A percentile compares a stretch with the other conserved stretches of the same genome.
These are phyloP conservation scores for Lasiosphaeria miniovina DNA, from an alignment of 495 filamentous ascomycete genomes.

Conservation along the genomic window DNA sequence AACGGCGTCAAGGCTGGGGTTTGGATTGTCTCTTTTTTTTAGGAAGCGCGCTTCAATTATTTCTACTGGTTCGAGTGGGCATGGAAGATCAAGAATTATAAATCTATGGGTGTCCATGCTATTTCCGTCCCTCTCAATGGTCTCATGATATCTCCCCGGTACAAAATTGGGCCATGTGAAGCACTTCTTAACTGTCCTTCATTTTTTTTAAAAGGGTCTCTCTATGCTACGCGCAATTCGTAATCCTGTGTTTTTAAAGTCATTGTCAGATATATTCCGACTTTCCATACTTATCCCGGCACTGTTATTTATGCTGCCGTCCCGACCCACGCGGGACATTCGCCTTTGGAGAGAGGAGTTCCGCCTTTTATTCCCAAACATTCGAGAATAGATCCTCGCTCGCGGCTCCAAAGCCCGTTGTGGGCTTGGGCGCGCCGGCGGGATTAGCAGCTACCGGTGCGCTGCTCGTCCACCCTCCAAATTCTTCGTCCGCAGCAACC, in stretches of 20 bases:
- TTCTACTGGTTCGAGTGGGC: too few relatives aligned
- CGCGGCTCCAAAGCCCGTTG: slow-evolving; percentile 55
- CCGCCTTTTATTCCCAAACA: slow-evolving; percentile 69
- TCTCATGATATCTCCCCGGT: too few relatives aligned
- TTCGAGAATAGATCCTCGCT: slow-evolving; percentile 89
- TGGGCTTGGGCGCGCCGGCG: slow-evolving; percentile 34
- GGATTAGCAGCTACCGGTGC: slow-evolving; percentile 40
- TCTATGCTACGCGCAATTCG: not conserved
- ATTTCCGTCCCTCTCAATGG: too few relatives aligned
- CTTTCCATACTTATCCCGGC: not conserved
- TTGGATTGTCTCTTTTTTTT: too few relatives aligned
- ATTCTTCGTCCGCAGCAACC: slow-evolving; percentile 83
- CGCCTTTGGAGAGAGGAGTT: not conserved
- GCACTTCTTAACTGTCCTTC: too few relatives aligned
- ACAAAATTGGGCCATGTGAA: too few relatives aligned
- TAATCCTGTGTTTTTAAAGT: not conserved
- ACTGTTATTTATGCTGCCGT: not conserved
- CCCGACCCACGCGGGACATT: not conserved
- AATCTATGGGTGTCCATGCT: too few relatives aligned
- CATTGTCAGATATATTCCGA: not conserved
- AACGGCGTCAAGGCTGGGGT: too few relatives aligned
- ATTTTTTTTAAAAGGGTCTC: too few relatives aligned
- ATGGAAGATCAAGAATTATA: too few relatives aligned
- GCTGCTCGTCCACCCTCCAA: slow-evolving; percentile 84
- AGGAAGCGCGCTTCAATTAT: too few relatives aligned